Evolutionary conservation across 345 rosid genomes (phyloP).

Genomic region (Citrus inodora): DNA sequence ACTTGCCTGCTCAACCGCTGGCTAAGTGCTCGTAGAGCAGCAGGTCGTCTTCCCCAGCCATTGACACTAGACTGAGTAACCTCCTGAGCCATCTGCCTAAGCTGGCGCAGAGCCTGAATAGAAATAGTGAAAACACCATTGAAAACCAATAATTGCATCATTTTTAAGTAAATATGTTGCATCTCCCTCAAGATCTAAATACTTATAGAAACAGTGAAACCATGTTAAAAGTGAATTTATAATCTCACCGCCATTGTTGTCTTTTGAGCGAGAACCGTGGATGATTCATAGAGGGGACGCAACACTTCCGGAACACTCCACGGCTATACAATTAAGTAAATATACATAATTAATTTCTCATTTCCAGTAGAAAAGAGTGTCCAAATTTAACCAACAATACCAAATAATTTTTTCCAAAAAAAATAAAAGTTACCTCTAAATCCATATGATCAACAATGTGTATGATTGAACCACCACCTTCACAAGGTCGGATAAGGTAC

Average conservation of each 20-base stretch:
- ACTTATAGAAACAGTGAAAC: neutral
- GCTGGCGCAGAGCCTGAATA: conserved; percentile 82
- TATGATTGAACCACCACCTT: conserved; percentile 97
- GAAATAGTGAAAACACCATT: conserved; percentile 5
- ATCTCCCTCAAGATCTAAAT: neutral
- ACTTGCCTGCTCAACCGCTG: conserved; percentile 94
- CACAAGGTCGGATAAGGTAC: conserved; percentile 92
- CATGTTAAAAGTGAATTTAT: neutral
- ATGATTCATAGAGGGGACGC: conserved; percentile 93
- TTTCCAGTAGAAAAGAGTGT: neutral
- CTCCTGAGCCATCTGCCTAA: conserved; percentile 93
- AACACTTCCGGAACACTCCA: conserved; percentile 98
- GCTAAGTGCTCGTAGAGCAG: conserved; percentile 87
- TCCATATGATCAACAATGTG: conserved; percentile 98
- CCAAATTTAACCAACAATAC: neutral
- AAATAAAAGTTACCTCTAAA: conserved; percentile 62
- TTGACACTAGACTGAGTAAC: conserved; percentile 73
- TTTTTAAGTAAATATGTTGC: neutral
- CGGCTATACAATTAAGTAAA: conserved; percentile 54
- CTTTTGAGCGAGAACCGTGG: conserved; percentile 94
- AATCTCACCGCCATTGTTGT: conserved; percentile 88
- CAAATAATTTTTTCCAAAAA: neutral
- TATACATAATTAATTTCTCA: conserved; percentile 2
- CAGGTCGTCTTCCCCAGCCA: conserved; percentile 96
- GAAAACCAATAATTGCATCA: neutral